A percentile compares a stretch with the other conserved stretches of the same genome.
These are phyloP conservation scores for Coccomyxa sp. DNA, from an alignment of 139 green algal species.

Conservation along the genomic window DNA sequence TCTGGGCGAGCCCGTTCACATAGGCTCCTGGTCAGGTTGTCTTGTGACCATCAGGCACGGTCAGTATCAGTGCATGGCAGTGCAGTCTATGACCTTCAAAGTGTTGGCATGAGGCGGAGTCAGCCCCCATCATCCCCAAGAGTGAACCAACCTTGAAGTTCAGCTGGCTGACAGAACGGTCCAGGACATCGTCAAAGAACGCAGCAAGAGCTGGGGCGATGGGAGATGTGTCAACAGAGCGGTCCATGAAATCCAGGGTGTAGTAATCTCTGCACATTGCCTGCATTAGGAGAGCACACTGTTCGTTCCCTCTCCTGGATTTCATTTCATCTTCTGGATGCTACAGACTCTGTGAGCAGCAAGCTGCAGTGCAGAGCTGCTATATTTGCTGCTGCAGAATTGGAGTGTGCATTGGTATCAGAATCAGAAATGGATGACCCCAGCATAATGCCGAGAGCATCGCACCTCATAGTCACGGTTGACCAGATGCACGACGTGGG, in stretches of 20 bases:
- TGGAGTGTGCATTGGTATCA: too few relatives aligned
- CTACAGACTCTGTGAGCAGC: too few relatives aligned
- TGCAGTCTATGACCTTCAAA: not conserved
- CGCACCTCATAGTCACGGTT: constrained; percentile 67
- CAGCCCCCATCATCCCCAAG: too few relatives aligned
- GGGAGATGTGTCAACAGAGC: constrained; percentile 84
- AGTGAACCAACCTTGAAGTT: constrained; percentile 94
- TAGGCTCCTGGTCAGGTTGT: too few relatives aligned
- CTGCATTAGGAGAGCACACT: constrained; percentile 6
- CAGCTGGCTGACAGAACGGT: constrained; percentile 57
- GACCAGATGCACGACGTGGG: constrained; percentile 95
- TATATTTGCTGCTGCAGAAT: too few relatives aligned
- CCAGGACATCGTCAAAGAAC: constrained; percentile 96
- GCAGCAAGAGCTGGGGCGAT: constrained; percentile 88
- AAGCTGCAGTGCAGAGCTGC: not conserved
- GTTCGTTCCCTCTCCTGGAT: too few relatives aligned
- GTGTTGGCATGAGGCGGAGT: too few relatives aligned
- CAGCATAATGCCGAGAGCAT: not conserved
- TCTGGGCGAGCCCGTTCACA: too few relatives aligned
- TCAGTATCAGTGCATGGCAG: not conserved
- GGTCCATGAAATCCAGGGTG: constrained; percentile 46
- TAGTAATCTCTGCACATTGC: constrained; percentile 95
- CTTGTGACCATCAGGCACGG: too few relatives aligned
- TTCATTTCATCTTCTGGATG: too few relatives aligned
- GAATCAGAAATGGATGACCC: too few relatives aligned